phyloP scores from a whole-genome alignment of 345 rosid species.

The Salix exigua region DNA sequence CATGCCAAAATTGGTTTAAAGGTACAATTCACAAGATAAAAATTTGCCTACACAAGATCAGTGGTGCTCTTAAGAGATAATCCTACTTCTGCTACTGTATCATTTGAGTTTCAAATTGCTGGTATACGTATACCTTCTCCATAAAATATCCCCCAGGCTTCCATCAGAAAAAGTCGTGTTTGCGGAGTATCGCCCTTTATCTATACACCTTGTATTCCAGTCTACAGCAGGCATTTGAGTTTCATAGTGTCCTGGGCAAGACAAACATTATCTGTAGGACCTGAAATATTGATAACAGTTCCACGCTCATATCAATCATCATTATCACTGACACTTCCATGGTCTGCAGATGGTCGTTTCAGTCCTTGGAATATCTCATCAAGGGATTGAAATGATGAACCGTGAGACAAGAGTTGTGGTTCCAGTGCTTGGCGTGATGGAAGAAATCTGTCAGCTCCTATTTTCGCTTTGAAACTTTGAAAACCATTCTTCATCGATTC shows the following conservation, averaged over 20 bases:
- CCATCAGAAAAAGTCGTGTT: not conserved
- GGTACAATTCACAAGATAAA: conserved; percentile 8
- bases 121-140: not conserved
- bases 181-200: not conserved
- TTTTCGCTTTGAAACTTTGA: conserved; percentile 77
- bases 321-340: conserved; percentile 30
- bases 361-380: conserved; percentile 90
- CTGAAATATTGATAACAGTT: conserved; percentile 15
- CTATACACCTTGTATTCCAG: conserved; percentile 27
- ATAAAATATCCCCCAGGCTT: conserved; percentile 13
- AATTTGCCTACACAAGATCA: not conserved
- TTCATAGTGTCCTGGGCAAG: conserved; percentile 1
- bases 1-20: not conserved
- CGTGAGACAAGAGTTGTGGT: conserved; percentile 26
- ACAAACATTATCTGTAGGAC: conserved; percentile 25
- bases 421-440: conserved; percentile 60
- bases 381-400: conserved; percentile 54
- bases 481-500: conserved; percentile 78
- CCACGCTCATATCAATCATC: conserved; percentile 31
- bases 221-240: conserved; percentile 1
- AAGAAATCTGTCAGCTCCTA: conserved; percentile 62
- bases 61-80: not conserved
- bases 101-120: conserved; percentile 4
- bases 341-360: conserved; percentile 59
- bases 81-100: not conserved